phyloP scores from a whole-genome alignment of 805 yeast genomes.

The Sungouiozyma ichnusensis region DNA sequence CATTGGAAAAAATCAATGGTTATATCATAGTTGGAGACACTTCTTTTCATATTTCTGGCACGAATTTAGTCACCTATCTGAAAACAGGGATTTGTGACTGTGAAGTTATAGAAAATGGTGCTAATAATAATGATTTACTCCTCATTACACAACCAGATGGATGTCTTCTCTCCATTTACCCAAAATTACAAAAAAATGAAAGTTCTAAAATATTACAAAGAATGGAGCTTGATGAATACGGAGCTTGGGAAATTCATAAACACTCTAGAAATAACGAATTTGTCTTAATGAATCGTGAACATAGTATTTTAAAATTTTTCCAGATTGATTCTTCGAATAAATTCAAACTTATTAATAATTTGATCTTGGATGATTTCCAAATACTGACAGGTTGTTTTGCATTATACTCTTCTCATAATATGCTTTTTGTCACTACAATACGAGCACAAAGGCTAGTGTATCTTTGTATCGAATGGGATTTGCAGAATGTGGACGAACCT shows the following conservation, averaged over 20 bases:
- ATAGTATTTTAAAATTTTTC: slow-evolving; percentile 17
- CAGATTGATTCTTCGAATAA: slow-evolving; percentile 5
- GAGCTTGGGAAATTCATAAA: slow-evolving; percentile 14
- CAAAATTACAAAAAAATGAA: slow-evolving; percentile 3
- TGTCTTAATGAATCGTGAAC: slow-evolving; percentile 8
- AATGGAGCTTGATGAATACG: slow-evolving; percentile 12
- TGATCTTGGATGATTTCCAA: slow-evolving; percentile 10
- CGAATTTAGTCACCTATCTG: slow-evolving; percentile 4
- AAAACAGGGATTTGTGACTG: slow-evolving; percentile 15
- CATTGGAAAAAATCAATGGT: slow-evolving; percentile 1
- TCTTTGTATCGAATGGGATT: slow-evolving; percentile 23
- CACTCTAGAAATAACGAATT: slow-evolving; percentile 9
- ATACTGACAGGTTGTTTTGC: slow-evolving; percentile 14
- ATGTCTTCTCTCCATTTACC: slow-evolving; percentile 9
- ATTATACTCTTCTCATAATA: slow-evolving; percentile 8
- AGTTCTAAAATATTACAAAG: slow-evolving; percentile 11
- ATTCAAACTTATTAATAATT: slow-evolving; percentile 10
- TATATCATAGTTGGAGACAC: slow-evolving; percentile 10
- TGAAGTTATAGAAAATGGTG: slow-evolving; percentile 1
- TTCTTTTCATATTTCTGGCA: slow-evolving; percentile 11
- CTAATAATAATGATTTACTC: slow-evolving; percentile 5
- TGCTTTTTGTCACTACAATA: slow-evolving; percentile 15
- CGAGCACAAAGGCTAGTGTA: slow-evolving; percentile 14
- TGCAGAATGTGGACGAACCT: no score
- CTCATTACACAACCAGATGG: slow-evolving; percentile 13